Base-by-base conservation (phyloP, 83 land plant genomes). In the Diphasiastrum complanatum region DNA sequence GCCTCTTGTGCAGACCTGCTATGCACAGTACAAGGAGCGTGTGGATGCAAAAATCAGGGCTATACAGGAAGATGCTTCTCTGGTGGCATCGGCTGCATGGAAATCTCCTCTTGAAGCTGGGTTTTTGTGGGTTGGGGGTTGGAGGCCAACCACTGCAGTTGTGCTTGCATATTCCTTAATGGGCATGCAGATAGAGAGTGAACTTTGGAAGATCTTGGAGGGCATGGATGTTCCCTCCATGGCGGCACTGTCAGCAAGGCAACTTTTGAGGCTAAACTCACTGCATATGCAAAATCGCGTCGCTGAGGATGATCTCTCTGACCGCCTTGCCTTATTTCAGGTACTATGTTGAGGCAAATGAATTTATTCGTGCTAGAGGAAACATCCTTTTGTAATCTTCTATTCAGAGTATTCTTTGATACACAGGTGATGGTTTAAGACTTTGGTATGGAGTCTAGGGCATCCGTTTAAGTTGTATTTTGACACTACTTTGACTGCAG, bases 101-200 rank as follows among this genome's bases (percentile, higher is more conserved):
- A 53, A 51, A 23, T 57, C 69, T 3, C 74, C 68, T 53, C 49
- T 71, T 2, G 74, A 71, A 47, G 66, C 66, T n/a, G 51, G 68
- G 18, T 53, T 71, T 36, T 32, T 63, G 38, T 71, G 73, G 73
- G 64, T 71, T 68, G 74, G 74, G 1, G 74, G 74, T 5, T 71
- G 74, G 74, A 53, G 74, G 6, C 74, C 74, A 16, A 64, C 68
- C 1, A 46, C 66, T 11, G 66, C 67, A 1, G 34, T 71, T 1
- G 58, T 71, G 2, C 18, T 71, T 25, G 74, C 50, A 0, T 71
- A 46, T 31, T 64, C 68, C 3, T 51, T 71, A 5, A 71, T 71
- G 74, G 74, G 74, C 18, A 71, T 71, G 31, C 74, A 71, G 29
- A 64, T 71, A 23, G 69, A 71, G 57, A 45, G 18, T 11, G 74